A percentile compares a stretch with the other conserved stretches of the same genome.
These are phyloP conservation scores for Inga leiocalycina DNA, from an alignment of 306 rosid species.

Conservation along the genomic window DNA sequence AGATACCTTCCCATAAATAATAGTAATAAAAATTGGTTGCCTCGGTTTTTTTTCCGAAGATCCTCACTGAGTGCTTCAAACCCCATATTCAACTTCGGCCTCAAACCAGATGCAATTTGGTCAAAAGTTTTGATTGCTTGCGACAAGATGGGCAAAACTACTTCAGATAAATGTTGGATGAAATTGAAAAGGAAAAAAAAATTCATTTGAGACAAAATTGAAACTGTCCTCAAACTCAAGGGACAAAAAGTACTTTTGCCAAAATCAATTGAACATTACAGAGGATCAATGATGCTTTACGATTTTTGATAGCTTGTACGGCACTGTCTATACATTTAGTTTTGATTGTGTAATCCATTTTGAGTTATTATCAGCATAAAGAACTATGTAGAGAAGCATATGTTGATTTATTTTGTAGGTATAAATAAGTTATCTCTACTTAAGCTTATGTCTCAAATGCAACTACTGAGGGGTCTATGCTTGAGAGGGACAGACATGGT, in stretches of 20 bases:
- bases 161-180: not conserved
- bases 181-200: not conserved
- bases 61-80: not conserved
- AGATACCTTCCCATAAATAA: not conserved
- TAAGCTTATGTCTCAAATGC: slow-evolving; percentile 63
- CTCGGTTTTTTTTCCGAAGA: not conserved
- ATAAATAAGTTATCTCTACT: slow-evolving; percentile 53
- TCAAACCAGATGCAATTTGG: not conserved
- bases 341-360: slow-evolving; percentile 26
- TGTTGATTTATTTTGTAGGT: slow-evolving; percentile 47
- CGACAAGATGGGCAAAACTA: not conserved
- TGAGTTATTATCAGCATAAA: slow-evolving; percentile 11
- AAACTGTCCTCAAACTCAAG: not conserved
- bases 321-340: slow-evolving; percentile 1
- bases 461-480: slow-evolving; percentile 70
- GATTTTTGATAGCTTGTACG: slow-evolving; percentile 25
- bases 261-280: slow-evolving; percentile 6
- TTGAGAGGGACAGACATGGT: slow-evolving; percentile 61
- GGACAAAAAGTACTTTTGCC: not conserved
- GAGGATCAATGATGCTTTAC: slow-evolving; percentile 17
- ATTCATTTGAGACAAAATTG: not conserved
- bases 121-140: not conserved
- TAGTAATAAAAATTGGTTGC: not conserved
- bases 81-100: not conserved
- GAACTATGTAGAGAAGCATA: slow-evolving; percentile 18